Evolutionary conservation across 83 land plant species (phyloP).

Genomic region (Picea engelmannii): DNA sequence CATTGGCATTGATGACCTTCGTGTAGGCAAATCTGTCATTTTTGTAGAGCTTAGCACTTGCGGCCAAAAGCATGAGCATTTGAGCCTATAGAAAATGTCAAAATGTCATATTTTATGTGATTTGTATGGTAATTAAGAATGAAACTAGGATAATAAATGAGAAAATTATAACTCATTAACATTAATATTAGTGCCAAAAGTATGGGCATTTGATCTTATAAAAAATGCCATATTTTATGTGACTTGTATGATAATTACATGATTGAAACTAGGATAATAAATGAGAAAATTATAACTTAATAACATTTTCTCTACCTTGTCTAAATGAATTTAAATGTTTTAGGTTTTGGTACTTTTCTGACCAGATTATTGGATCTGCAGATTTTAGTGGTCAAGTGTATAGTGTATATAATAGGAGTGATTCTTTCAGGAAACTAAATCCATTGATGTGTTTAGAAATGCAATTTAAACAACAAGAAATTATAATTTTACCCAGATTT

Average conservation of each 20-base stretch:
- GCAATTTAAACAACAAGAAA: too few relatives aligned
- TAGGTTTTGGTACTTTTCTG: too few relatives aligned
- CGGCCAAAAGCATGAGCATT: slow-evolving; percentile 64
- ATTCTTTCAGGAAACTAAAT: too few relatives aligned
- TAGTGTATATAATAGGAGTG: too few relatives aligned
- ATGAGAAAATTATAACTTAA: too few relatives aligned
- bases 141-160: neutral
- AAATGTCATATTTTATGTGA: neutral
- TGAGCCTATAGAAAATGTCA: slow-evolving; percentile 46
- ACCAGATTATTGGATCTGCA: too few relatives aligned
- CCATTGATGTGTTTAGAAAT: too few relatives aligned
- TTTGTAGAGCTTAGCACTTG: slow-evolving; percentile 28
- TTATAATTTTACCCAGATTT: too few relatives aligned
- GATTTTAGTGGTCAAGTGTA: too few relatives aligned
- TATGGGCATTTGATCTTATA: slow-evolving; percentile 66
- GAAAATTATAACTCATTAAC: neutral
- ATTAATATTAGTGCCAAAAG: too few relatives aligned
- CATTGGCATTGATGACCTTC: slow-evolving; percentile 5
- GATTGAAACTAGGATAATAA: neutral
- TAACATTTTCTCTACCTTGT: too few relatives aligned
- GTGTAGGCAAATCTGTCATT: slow-evolving; percentile 9
- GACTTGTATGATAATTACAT: neutral
- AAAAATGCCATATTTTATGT: neutral
- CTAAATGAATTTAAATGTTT: too few relatives aligned
- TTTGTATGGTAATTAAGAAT: neutral